Conservation (phyloP, 495 filamentous ascomycete species). For the Tuber calosporum region DNA sequence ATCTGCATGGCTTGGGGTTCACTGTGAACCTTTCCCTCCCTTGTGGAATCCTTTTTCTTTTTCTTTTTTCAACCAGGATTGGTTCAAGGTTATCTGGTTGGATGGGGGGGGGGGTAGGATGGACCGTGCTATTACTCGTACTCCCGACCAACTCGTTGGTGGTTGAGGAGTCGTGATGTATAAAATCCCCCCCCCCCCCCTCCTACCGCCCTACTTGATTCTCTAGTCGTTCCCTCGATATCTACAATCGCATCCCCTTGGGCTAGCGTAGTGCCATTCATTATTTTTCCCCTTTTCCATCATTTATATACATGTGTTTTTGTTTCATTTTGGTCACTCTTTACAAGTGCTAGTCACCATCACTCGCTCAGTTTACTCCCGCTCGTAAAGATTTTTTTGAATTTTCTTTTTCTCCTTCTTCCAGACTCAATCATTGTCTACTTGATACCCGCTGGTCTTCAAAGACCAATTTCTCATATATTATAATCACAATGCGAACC, state of each 20-base stretch:
- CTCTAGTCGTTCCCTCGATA: constrained; percentile 24
- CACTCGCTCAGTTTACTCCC: constrained; percentile 23
- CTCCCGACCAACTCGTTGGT: not conserved
- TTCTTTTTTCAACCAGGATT: not conserved
- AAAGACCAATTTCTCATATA: constrained; percentile 16
- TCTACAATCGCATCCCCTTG: constrained; percentile 27
- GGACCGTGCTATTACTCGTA: not conserved
- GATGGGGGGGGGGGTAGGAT: not conserved
- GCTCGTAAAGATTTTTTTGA: constrained; percentile 21
- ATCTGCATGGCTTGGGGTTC: not conserved
- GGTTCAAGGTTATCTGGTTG: not conserved
- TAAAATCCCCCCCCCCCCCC: constrained; percentile 27
- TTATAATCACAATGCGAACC: constrained; percentile 34
- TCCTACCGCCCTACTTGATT: not conserved
- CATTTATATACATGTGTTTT: constrained; percentile 41
- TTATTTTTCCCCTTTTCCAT: constrained; percentile 50
- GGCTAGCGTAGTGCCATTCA: constrained; percentile 52
- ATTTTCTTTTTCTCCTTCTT: constrained; percentile 11
- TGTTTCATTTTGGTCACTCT: constrained; percentile 42
- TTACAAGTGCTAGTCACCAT: constrained; percentile 34
- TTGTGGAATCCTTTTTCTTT: not conserved
- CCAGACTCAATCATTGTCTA: constrained; percentile 35
- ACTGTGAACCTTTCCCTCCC: not conserved
- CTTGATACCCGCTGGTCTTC: constrained; percentile 27
- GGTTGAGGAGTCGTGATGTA: constrained; percentile 6